A percentile compares a stretch with the other conserved stretches of the same genome.
These are phyloP conservation scores for Sclerotinia trifoliorum DNA, from an alignment of 2,329 filamentous ascomycete genomes.

Conservation along the genomic window DNA sequence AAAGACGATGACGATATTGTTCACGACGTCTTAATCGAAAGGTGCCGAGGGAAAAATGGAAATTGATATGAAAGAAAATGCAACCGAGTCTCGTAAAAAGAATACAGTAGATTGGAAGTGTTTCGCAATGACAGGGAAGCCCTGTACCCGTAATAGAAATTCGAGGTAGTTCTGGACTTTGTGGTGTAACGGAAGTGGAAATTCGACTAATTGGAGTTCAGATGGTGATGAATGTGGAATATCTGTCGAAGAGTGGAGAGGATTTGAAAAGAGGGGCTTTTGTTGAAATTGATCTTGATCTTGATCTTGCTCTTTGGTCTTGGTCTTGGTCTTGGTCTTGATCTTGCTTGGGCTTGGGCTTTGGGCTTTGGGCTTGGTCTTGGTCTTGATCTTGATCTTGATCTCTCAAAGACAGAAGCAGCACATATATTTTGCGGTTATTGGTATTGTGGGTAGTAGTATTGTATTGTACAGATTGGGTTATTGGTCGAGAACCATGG, in stretches of 20 bases:
- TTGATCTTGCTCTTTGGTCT: too few species aligned
- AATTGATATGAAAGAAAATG: constrained; percentile 8
- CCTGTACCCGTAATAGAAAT: constrained; percentile 2
- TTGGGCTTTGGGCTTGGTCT: neutral
- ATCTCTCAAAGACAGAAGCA: neutral
- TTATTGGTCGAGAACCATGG: neutral
- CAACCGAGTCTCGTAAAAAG: constrained; percentile 13
- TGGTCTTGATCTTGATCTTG: neutral
- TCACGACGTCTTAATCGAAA: neutral
- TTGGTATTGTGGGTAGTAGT: neutral
- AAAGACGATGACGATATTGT: constrained; percentile 17
- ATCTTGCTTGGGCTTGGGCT: neutral
- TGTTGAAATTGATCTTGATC: neutral
- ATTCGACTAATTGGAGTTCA: constrained; percentile 8
- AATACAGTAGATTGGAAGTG: constrained; percentile 14
- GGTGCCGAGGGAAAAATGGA: constrained; percentile 7
- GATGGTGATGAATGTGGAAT: constrained; percentile 12
- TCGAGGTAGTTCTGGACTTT: constrained; percentile 19
- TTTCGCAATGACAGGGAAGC: constrained; percentile 14
- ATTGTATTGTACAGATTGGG: constrained; percentile 4
- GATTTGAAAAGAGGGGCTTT: constrained; percentile 6
- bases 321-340: neutral
- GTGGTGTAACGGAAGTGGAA: constrained; percentile 13
- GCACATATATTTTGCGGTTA: neutral
- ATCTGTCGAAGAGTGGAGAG: constrained; percentile 16